A percentile compares a stretch with the other conserved stretches of the same genome.
Conservation (phyloP, 2,329 filamentous ascomycete genomes). For the Paracoccidioides brasiliensis region DNA sequence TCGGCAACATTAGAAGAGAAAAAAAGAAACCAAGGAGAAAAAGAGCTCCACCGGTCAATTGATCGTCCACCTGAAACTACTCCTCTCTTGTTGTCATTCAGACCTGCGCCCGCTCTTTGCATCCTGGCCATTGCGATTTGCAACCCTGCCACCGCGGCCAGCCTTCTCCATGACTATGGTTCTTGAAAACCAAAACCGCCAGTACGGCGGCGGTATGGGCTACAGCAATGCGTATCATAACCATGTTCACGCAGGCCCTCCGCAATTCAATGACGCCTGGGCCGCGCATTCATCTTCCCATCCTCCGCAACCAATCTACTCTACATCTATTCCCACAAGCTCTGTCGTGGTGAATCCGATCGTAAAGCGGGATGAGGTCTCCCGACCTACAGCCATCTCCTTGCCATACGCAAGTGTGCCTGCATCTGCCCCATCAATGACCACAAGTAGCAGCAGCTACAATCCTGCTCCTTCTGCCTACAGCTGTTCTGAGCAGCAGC, state of each 20-base stretch:
- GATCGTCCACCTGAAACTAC: not conserved
- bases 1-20: not conserved
- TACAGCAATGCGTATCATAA: constrained; percentile 65
- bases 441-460: constrained; percentile 53
- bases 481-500: constrained; percentile 46
- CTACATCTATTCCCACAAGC: constrained; percentile 49
- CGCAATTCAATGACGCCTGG: constrained; percentile 90
- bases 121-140: not conserved
- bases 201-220: constrained; percentile 56
- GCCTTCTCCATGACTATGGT: constrained; percentile 75
- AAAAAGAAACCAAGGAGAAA: not conserved
- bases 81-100: not conserved
- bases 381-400: constrained; percentile 44
- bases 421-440: constrained; percentile 60
- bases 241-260: constrained; percentile 48
- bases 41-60: not conserved
- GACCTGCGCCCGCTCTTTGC: not conserved
- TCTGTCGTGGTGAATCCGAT: constrained; percentile 45
- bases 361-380: constrained; percentile 43
- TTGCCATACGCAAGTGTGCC: constrained; percentile 62
- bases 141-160: not conserved
- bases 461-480: constrained; percentile 38
- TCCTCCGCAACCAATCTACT: constrained; percentile 48
- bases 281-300: constrained; percentile 45
- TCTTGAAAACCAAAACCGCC: constrained; percentile 76